Base-by-base conservation (phyloP, 306 rosid genomes). In the Cicer bijugum region DNA sequence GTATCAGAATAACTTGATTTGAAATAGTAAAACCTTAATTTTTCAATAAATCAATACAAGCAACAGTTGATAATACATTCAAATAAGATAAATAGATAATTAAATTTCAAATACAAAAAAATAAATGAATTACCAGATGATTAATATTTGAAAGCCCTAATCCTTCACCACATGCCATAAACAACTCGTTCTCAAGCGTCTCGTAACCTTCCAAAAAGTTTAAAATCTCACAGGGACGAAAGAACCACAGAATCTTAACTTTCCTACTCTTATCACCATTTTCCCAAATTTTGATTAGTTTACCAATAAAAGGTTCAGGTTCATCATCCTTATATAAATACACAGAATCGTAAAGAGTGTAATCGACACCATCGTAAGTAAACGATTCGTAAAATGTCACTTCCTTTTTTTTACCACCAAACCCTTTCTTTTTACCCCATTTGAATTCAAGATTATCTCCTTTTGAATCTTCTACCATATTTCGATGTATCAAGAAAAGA, bases 121-220 rank as follows among this genome's bases (percentile, higher is more conserved):
- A 59, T n/a, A 59, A 59, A 0, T 6, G 7, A 59, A 69, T 86
- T 89, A 91, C 99, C 99, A 94, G 59, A 57, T 89, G 86, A 87
- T 90, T 91, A 47, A 88, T 9, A 81, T 90, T 88, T 61, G 82
- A 45, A 73, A 91, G 97, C 74, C 98, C 98, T 59, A 20, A 6
- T 17, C 98, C 98, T 40, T 82, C 88, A 17, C 98, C 98, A 2
- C 79, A 80, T 12, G 98, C 98, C 90, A 93, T 67, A 78, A 93
- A 88, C 75, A 93, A 83, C 77, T 93, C 97, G 15, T 89, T 85
- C 11, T 83, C 77, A 2, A 42, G 68, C 6, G 67, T 42, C 60
- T 84, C 77, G 62, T 10, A 81, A 7, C 70, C 86, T 45, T 79
- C 82, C 72, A 91, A 67, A 78, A 77, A 91, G 16, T 84, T 85